Conservation (phyloP, 2,329 filamentous ascomycete genomes). For the Aspergillus neotritici region DNA sequence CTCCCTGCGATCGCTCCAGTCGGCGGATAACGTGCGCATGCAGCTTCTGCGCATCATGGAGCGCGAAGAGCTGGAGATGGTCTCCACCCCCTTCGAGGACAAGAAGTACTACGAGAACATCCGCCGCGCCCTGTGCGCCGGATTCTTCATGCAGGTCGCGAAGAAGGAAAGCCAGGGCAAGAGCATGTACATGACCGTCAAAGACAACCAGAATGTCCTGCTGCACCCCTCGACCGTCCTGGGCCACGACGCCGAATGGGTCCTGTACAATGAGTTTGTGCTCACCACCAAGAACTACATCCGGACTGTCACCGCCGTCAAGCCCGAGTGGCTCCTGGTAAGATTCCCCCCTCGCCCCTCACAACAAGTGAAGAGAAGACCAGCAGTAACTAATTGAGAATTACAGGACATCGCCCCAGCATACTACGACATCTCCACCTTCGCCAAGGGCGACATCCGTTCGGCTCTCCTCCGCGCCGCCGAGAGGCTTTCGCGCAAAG, state of each 20-base stretch:
- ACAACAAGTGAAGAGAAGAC: neutral
- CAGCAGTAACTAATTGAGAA: slow-evolving; percentile 25
- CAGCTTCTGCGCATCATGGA: slow-evolving; percentile 98
- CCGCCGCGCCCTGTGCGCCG: slow-evolving; percentile 79
- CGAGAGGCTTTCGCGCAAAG: slow-evolving; percentile 52
- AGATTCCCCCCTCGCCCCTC: slow-evolving; percentile 32
- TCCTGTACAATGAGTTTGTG: slow-evolving; percentile 97
- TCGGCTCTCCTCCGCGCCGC: slow-evolving; percentile 52
- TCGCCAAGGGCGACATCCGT: slow-evolving; percentile 81
- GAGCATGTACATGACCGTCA: slow-evolving; percentile 81
- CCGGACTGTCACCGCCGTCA: slow-evolving; percentile 82
- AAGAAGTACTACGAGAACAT: slow-evolving; percentile 99
- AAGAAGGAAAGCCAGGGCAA: slow-evolving; percentile 87
- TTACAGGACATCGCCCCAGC: slow-evolving; percentile 79
- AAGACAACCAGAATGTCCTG: slow-evolving; percentile 90
- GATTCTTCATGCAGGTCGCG: slow-evolving; percentile 99
- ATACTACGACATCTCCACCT: slow-evolving; percentile 82
- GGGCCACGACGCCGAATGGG: slow-evolving; percentile 86
- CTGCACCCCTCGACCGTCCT: slow-evolving; percentile 91
- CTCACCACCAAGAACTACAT: slow-evolving; percentile 98
- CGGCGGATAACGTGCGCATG: slow-evolving; percentile 86
- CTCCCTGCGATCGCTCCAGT: slow-evolving; percentile 78
- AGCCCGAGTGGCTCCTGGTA: slow-evolving; percentile 90
- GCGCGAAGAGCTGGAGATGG: slow-evolving; percentile 73
- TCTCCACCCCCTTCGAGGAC: slow-evolving; percentile 86